Evolutionary conservation across 495 filamentous ascomycete genomes (phyloP).

Genomic region (Penicillium cosmopolitanum): DNA sequence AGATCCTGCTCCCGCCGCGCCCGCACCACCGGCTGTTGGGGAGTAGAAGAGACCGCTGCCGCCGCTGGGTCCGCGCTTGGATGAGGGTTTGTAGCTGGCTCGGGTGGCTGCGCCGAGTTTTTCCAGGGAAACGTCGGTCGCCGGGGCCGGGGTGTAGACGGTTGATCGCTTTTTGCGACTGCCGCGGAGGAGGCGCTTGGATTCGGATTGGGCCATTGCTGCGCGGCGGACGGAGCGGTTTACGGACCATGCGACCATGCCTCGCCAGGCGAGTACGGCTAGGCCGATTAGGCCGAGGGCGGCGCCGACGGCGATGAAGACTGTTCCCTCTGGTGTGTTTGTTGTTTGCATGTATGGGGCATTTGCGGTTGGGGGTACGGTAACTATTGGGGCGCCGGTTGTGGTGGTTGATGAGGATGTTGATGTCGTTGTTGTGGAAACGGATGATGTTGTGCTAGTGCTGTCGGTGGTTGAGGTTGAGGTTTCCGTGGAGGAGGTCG

Average conservation of each 20-base stretch:
- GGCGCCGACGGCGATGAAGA: slow-evolving; percentile 94
- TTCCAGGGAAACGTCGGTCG: slow-evolving; percentile 62
- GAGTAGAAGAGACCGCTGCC: slow-evolving; percentile 84
- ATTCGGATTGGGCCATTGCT: slow-evolving; percentile 72
- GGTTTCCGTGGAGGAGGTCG: slow-evolving; percentile 18
- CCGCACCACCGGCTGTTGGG: slow-evolving; percentile 81
- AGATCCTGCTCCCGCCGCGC: slow-evolving; percentile 36
- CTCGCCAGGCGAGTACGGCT: slow-evolving; percentile 83
- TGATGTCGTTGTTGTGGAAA: slow-evolving; percentile 34
- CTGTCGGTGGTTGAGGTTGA: slow-evolving; percentile 16
- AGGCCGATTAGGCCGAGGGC: slow-evolving; percentile 80
- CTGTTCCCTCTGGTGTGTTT: slow-evolving; percentile 87
- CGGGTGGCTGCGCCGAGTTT: slow-evolving; percentile 48
- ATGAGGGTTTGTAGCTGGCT: slow-evolving; percentile 40
- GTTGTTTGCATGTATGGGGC: slow-evolving; percentile 96
- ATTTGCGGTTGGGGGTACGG: slow-evolving; percentile 77
- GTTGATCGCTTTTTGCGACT: slow-evolving; percentile 55
- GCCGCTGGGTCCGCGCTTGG: slow-evolving; percentile 48
- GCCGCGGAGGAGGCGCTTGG: slow-evolving; percentile 60
- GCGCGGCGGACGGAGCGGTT: slow-evolving; percentile 85
- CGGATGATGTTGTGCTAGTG: slow-evolving; percentile 26
- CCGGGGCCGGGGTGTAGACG: slow-evolving; percentile 36
- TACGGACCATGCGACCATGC: slow-evolving; percentile 85
- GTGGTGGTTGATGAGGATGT: slow-evolving; percentile 32
- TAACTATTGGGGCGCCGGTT: slow-evolving; percentile 42